Evolutionary conservation across 2,329 filamentous ascomycete genomes (phyloP).

Genomic region (Aspergillus bombycis): DNA sequence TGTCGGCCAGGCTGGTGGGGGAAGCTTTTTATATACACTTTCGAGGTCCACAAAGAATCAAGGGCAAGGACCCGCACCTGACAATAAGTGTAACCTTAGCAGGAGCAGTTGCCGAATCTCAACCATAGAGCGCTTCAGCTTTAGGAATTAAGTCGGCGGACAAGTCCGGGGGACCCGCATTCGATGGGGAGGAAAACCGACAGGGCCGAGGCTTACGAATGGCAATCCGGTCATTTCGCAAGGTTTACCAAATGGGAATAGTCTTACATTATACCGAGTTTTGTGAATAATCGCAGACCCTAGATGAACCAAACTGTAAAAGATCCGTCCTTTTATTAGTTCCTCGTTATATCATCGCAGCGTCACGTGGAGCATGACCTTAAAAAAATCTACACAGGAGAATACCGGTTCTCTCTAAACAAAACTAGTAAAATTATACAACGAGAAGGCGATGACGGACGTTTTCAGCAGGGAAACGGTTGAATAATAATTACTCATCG

Average conservation of each 20-base stretch:
- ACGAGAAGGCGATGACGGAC: no score
- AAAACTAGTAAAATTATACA: no score
- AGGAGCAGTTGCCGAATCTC: no score
- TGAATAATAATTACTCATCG: no score
- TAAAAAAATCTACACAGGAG: no score
- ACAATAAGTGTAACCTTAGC: not conserved
- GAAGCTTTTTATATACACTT: not conserved
- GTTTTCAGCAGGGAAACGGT: no score
- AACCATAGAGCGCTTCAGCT: not conserved
- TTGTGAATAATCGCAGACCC: no score
- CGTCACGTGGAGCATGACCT: no score
- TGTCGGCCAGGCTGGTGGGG: not conserved
- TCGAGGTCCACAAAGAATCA: not conserved
- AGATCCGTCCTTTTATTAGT: no score
- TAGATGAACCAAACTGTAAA: no score
- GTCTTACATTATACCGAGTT: not conserved
- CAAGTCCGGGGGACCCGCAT: not conserved
- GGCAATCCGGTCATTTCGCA: not conserved
- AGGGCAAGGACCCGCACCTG: not conserved
- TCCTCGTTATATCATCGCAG: no score
- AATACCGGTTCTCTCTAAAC: no score
- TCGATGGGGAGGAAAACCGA: not conserved
- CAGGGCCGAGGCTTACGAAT: not conserved
- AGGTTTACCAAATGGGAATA: slow-evolving; percentile 4
- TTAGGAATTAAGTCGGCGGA: not conserved